A percentile compares a stretch with the other conserved stretches of the same genome.
Evolutionary conservation across 768 basidiomycete species (phyloP).

Genomic region (Hygrocybe punicea): DNA sequence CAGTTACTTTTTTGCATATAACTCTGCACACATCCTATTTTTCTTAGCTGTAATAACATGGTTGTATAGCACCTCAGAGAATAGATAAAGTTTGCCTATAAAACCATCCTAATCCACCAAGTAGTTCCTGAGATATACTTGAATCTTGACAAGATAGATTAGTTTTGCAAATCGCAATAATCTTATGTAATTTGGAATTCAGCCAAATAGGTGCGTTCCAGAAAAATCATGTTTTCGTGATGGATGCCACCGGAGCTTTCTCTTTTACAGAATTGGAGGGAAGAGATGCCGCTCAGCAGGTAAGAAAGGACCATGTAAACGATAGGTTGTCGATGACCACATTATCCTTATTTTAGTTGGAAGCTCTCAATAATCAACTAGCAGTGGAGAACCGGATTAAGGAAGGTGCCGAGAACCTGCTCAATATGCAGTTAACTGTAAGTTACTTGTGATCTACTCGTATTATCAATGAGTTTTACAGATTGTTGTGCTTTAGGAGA

Average conservation of each 20-base stretch:
- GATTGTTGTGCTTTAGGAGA: slow-evolving; percentile 42
- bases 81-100: no score
- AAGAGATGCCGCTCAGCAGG: slow-evolving; percentile 47
- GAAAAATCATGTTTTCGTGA: no score
- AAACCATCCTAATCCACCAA: no score
- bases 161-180: no score
- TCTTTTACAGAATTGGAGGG: slow-evolving; percentile 45
- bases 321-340: background rate
- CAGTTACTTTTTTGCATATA: no score
- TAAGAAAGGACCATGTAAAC: slow-evolving; percentile 18
- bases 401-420: slow-evolving; percentile 88
- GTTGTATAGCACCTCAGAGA: no score
- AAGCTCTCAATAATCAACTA: slow-evolving; percentile 62
- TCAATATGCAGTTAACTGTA: slow-evolving; percentile 63
- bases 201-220: no score
- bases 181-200: no score
- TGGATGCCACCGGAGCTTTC: slow-evolving; percentile 24
- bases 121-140: no score
- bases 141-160: no score
- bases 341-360: slow-evolving; percentile 47
- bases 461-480: slow-evolving; percentile 4
- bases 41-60: no score
- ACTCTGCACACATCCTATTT: no score
- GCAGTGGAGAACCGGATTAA: slow-evolving; percentile 78
- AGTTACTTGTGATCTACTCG: slow-evolving; percentile 14